Evolutionary conservation across 2,329 filamentous ascomycete species (phyloP), one percentile per base, ranked within the genome.

Genomic region (Fusarium sp.): DNA sequence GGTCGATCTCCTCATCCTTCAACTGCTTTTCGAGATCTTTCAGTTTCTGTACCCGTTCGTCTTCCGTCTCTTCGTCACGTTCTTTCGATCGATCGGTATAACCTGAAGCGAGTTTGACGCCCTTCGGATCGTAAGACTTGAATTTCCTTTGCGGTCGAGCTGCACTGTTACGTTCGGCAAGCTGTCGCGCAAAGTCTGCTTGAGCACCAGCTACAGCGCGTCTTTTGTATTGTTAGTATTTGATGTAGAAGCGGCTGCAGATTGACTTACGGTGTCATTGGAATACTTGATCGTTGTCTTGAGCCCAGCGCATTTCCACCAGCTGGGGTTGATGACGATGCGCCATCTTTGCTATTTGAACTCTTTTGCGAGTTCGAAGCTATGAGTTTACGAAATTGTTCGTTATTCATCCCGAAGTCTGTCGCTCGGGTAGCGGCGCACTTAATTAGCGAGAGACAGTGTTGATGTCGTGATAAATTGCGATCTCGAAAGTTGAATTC

Each of bases 381-480:
- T 24, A 97, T 81, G 9, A 98, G 87, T 70, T 92, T 91, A 57
- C 96, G 91, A 77, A 99, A 99, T 76, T 98, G 93, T 45, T 94
- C 89, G 85, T 98, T 98, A 79, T 98, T 97, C 96, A 99, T 98
- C 40, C 45, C 68, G 57, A 51, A 57, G 42, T 46, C 14, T 32
- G 30, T n/a, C 29, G 32, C 32, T 12, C 32, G 24, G 18, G n/a
- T n/a, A 47, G 42, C 11, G 34, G 20, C n/a, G 44, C 30, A 32
- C 25, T 41, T 16, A 10, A 27, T 46, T 18, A 41, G 32, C 30
- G 37, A 44, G 65, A 51, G 34, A 27, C 29, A n/a, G 24, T 12
- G 29, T 42, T 49, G 22, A 51, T 52, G 47, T 51, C 75, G 57
- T 13, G 18, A 30, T 20, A 24, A 20, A 18, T 41, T 47, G 41